Conservation (phyloP, 2,329 filamentous ascomycete species). For the Herpotrichia juniperi region DNA sequence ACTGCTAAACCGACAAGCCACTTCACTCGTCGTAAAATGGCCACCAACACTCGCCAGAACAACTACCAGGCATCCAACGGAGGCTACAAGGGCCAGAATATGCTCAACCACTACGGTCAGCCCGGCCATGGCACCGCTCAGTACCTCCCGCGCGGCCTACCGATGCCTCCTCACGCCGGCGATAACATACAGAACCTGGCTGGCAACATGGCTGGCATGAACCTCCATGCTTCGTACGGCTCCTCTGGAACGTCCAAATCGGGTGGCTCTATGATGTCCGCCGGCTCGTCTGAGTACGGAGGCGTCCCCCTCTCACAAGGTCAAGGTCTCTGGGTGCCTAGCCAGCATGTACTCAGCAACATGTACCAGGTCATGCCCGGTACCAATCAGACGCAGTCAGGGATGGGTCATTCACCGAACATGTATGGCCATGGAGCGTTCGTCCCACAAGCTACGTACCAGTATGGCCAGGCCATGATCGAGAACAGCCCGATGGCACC, state of each 20-base stretch:
- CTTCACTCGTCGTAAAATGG: conserved; percentile 22
- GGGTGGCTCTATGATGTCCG: conserved; percentile 36
- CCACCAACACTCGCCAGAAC: conserved; percentile 39
- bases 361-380: conserved; percentile 44
- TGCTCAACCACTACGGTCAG: conserved; percentile 37
- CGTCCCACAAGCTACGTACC: conserved; percentile 51
- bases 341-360: conserved; percentile 39
- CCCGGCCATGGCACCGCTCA: conserved; percentile 33
- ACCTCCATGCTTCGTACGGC: conserved; percentile 42
- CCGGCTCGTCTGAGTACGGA: conserved; percentile 41
- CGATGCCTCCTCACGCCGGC: conserved; percentile 33
- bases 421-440: conserved; percentile 55
- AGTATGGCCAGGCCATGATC: conserved; percentile 51
- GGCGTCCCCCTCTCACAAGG: conserved; percentile 39
- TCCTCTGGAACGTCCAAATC: conserved; percentile 40
- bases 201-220: conserved; percentile 43
- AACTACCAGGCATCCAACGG: conserved; percentile 30
- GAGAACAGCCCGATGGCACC: conserved; percentile 54
- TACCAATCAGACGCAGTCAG: conserved; percentile 35
- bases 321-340: conserved; percentile 47
- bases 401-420: conserved; percentile 42
- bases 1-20: neutral
- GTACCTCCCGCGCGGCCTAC: conserved; percentile 45
- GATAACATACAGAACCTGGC: conserved; percentile 41
- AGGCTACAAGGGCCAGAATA: conserved; percentile 39